Evolutionary conservation across 768 basidiomycete genomes (phyloP).

Genomic region (Guyanaporus albipodus): DNA sequence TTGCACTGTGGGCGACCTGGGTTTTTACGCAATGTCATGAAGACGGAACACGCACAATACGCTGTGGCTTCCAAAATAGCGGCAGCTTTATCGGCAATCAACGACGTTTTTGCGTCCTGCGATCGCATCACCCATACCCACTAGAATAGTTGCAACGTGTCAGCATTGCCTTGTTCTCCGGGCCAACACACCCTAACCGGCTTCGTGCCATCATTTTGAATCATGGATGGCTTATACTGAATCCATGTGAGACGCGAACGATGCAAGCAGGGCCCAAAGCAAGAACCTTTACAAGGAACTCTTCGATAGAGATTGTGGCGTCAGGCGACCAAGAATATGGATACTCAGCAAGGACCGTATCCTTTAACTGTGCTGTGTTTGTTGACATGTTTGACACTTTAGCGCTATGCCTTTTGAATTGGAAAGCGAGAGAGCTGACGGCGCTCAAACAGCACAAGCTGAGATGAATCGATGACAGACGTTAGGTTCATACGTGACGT

Average conservation of each 20-base stretch:
- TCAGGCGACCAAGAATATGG: slow-evolving; percentile 50
- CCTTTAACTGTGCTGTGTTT: slow-evolving; percentile 31
- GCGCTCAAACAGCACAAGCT: too few species aligned
- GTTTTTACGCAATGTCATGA: neutral
- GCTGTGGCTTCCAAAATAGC: slow-evolving; percentile 46
- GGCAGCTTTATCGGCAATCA: slow-evolving; percentile 9
- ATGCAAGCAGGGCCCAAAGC: slow-evolving; percentile 10
- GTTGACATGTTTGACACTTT: slow-evolving; percentile 18
- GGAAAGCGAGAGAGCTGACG: too few species aligned
- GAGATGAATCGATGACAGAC: too few species aligned
- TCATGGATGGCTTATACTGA: slow-evolving; percentile 77
- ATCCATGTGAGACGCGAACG: neutral
- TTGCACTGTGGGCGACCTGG: slow-evolving; percentile 41
- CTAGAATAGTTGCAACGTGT: slow-evolving; percentile 35
- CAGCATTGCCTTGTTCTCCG: neutral
- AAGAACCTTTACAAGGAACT: slow-evolving; percentile 51
- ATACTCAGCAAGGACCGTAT: slow-evolving; percentile 39
- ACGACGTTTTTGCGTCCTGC: slow-evolving; percentile 6
- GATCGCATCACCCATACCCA: slow-evolving; percentile 60
- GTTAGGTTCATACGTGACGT: slow-evolving; percentile 9
- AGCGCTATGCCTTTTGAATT: too few species aligned
- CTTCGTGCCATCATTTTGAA: slow-evolving; percentile 71
- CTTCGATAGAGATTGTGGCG: slow-evolving; percentile 41
- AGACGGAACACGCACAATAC: slow-evolving; percentile 35
- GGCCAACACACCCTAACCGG: slow-evolving; percentile 45